Conservation (phyloP, 2,329 filamentous ascomycete genomes). For the Fusarium sambucinum region DNA sequence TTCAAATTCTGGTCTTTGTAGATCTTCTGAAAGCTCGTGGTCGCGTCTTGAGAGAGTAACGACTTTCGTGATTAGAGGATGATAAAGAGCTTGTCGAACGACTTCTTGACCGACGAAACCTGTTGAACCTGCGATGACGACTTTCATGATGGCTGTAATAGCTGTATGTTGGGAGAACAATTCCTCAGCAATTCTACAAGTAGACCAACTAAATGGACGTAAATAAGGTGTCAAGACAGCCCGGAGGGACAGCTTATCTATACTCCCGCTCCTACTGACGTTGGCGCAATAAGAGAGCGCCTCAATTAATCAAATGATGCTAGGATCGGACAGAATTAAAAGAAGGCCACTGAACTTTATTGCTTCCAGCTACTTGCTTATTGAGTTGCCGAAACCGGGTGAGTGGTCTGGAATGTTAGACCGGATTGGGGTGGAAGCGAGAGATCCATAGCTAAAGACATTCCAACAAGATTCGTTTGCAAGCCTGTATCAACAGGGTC, state of each 20-base stretch:
- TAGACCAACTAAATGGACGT: background rate
- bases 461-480: background rate
- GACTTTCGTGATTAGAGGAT: constrained; percentile 54
- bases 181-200: background rate
- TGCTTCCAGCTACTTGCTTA: background rate
- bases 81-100: constrained; percentile 57
- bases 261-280: background rate
- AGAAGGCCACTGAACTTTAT: constrained; percentile 2
- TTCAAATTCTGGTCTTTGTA: constrained; percentile 40
- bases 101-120: constrained; percentile 59
- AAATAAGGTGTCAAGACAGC: background rate
- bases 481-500: constrained; percentile 5
- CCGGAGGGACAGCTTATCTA: background rate
- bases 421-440: constrained; percentile 15
- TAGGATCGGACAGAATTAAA: background rate
- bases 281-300: background rate
- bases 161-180: too few species aligned
- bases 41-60: constrained; percentile 57
- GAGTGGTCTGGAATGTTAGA: background rate
- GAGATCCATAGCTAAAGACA: constrained; percentile 19
- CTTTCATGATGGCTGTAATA: constrained; percentile 53
- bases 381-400: constrained; percentile 9
- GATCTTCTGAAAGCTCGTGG: constrained; percentile 46
- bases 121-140: constrained; percentile 58
- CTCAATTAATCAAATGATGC: background rate